Evolutionary conservation across 495 filamentous ascomycete genomes (phyloP).

Genomic region (Chaetomidium leptoderma): DNA sequence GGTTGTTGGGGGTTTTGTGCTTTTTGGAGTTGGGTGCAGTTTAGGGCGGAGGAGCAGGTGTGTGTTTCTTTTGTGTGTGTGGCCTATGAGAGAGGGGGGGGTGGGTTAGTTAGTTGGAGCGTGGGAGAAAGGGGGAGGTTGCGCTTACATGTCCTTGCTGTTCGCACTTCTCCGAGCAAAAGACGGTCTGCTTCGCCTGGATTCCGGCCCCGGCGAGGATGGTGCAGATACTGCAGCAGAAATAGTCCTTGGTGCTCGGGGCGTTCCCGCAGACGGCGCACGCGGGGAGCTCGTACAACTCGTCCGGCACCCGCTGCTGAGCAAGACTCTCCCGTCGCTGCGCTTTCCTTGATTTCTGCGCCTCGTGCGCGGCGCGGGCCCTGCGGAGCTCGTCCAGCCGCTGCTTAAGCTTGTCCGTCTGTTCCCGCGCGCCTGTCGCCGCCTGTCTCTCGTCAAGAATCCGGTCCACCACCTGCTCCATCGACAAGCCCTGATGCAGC

Average conservation of each 20-base stretch:
- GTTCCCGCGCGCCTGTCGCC: conserved; percentile 28
- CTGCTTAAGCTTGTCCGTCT: conserved; percentile 34
- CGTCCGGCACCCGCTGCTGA: conserved; percentile 25
- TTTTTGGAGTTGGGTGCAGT: conserved; percentile 20
- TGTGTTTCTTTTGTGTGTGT: conserved; percentile 23
- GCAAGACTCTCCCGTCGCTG: conserved; percentile 23
- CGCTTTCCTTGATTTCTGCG: conserved; percentile 37
- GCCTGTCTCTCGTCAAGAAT: conserved; percentile 38
- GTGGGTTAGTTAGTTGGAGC: background rate
- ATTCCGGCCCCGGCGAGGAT: conserved; percentile 30
- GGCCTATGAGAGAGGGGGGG: conserved; percentile 8
- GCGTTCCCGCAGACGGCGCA: conserved; percentile 37
- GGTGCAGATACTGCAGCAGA: conserved; percentile 41
- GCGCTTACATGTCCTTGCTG: conserved; percentile 41
- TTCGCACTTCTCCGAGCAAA: conserved; percentile 44
- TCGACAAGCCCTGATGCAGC: conserved; percentile 23
- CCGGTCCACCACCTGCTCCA: conserved; percentile 37
- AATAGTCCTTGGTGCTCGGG: conserved; percentile 28
- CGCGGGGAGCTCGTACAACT: conserved; percentile 34
- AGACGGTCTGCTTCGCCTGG: conserved; percentile 30
- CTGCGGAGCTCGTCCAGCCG: conserved; percentile 41
- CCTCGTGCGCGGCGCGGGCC: conserved; percentile 42
- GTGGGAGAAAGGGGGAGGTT: background rate
- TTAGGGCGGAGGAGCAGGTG: conserved; percentile 23
- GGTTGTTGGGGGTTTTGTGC: conserved; percentile 7